Percentiles rank a stretch among this genome's conserved stretches.
phyloP scores from a whole-genome alignment of 805 yeast species.

The Cyberlindnera petersonii region DNA sequence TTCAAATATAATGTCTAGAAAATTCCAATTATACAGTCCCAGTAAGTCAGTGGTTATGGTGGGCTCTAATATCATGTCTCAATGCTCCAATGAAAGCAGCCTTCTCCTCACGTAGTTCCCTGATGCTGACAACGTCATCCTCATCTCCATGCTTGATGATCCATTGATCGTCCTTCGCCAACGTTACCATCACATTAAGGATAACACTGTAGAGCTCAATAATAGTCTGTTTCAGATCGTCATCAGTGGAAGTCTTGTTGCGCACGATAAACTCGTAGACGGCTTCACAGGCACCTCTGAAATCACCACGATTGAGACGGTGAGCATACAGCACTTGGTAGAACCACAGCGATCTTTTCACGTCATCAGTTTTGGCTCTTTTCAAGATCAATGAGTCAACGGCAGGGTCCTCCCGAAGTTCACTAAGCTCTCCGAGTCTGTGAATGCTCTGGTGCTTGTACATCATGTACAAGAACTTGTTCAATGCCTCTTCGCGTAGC shows the following conservation, averaged over 20 bases:
- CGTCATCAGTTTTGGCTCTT: slow-evolving; percentile 28
- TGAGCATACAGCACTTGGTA: slow-evolving; percentile 50
- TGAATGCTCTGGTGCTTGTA: slow-evolving; percentile 38
- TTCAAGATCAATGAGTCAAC: slow-evolving; percentile 41
- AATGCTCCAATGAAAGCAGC: no score
- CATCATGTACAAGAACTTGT: slow-evolving; percentile 35
- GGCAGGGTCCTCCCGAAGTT: slow-evolving; percentile 37
- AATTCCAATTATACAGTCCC: no score
- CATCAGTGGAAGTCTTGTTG: slow-evolving; percentile 9
- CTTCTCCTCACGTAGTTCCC: slow-evolving; percentile 18
- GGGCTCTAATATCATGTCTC: no score
- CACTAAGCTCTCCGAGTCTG: slow-evolving; percentile 39
- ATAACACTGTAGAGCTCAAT: slow-evolving; percentile 36
- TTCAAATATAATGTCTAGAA: no score
- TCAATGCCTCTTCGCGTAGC: slow-evolving; percentile 25
- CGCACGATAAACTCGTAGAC: slow-evolving; percentile 37
- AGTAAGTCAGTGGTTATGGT: no score
- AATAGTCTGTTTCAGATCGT: slow-evolving; percentile 18
- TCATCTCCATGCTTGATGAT: slow-evolving; percentile 28
- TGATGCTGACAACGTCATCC: slow-evolving; percentile 22
- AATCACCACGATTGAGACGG: slow-evolving; percentile 47
- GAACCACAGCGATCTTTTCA: slow-evolving; percentile 36
- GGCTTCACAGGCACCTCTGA: slow-evolving; percentile 44
- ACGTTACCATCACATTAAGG: slow-evolving; percentile 36
- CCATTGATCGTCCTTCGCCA: slow-evolving; percentile 40